Base-by-base conservation (phyloP, 106 monocot genomes). In the Amphibolis antarctica region DNA sequence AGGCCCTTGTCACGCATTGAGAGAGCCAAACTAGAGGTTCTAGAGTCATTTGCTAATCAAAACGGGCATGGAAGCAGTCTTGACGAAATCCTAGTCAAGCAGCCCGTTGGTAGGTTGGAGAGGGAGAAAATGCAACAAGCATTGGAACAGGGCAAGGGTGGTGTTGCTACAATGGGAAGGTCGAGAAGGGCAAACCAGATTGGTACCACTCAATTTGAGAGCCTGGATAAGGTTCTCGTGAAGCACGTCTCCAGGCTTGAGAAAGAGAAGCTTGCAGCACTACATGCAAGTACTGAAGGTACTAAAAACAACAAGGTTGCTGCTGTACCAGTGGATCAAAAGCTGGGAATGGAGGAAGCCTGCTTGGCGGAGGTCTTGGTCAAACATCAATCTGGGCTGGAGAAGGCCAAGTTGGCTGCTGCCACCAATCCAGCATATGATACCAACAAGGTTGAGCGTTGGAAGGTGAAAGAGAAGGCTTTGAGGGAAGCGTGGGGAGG, bases 401-500 rank as follows among this genome's bases (percentile, higher is more conserved):
- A 87, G 75, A 84, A 73, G 69, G 59, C 62, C 20, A 83, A 92
- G 66, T 44, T 79, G 46, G 60, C 59, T 63, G 44, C 71, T 58
- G 44, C 71, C 53, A 26, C 56, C 29, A 50, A 69, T 27, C 52
- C 70, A 46, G 28, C 71, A 23, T n/a, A 52, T 53, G 66, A 70
- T 24, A n/a, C 29, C 21, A 48, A 67, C 6, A 83, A 74, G 27
- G 50, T 68, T 75, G 22, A 71, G 64, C 79, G 81, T 11, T 64
- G 56, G 46, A 69, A 78, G 75, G 81, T 76, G 53, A 83, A 81
- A 48, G 83, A 89, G 55, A 81, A 48, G 60, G 89, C 89, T 63
- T 44, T 94, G 75, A 81, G 69, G 55, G 83, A 94, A 69, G 81
- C 81, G 58, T 94, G 94, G 94, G 89, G 94, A 71, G 89, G 88